Evolutionary conservation across 352 stramenopile genomes (phyloP).

Genomic region (Pythium rishiriense): DNA sequence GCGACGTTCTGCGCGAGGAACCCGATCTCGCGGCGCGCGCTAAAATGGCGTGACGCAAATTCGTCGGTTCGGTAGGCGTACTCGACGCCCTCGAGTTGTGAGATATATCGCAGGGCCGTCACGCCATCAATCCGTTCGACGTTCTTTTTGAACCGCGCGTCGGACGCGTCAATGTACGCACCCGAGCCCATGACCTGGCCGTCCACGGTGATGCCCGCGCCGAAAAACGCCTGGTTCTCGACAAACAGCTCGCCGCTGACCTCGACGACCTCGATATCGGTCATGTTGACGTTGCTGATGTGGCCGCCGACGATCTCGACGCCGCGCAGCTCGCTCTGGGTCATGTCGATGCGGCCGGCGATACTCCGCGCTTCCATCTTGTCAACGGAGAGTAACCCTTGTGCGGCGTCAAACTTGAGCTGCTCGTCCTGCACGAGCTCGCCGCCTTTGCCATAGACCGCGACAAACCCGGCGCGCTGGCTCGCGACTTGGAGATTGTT

Average conservation of each 20-base stretch:
- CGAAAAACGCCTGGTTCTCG: slow-evolving; percentile 80
- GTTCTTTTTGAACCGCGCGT: slow-evolving; percentile 85
- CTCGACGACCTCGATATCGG: slow-evolving; percentile 62
- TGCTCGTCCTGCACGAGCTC: slow-evolving; percentile 57
- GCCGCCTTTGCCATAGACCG: slow-evolving; percentile 70
- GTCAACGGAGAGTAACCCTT: slow-evolving; percentile 39
- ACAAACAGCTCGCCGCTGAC: slow-evolving; percentile 84
- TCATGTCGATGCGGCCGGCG: slow-evolving; percentile 78
- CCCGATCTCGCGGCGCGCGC: slow-evolving; percentile 55
- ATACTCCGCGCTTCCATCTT: slow-evolving; percentile 52
- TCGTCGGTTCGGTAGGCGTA: slow-evolving; percentile 49
- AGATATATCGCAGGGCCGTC: slow-evolving; percentile 7
- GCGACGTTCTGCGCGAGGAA: slow-evolving; percentile 91
- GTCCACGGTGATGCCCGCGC: slow-evolving; percentile 80
- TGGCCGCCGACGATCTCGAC: slow-evolving; percentile 77
- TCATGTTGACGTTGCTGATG: slow-evolving; percentile 81
- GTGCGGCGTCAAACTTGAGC: slow-evolving; percentile 61
- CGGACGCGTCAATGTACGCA: slow-evolving; percentile 90
- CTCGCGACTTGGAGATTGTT: slow-evolving; percentile 62
- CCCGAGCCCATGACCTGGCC: slow-evolving; percentile 90
- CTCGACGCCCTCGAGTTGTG: slow-evolving; percentile 58
- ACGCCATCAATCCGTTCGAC: slow-evolving; percentile 50
- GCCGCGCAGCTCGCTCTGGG: slow-evolving; percentile 58
- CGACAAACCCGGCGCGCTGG: slow-evolving; percentile 54
- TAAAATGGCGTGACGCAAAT: slow-evolving; percentile 54